Evolutionary conservation across 2,329 filamentous ascomycete species (phyloP).

Genomic region (Colletotrichum godetiae): DNA sequence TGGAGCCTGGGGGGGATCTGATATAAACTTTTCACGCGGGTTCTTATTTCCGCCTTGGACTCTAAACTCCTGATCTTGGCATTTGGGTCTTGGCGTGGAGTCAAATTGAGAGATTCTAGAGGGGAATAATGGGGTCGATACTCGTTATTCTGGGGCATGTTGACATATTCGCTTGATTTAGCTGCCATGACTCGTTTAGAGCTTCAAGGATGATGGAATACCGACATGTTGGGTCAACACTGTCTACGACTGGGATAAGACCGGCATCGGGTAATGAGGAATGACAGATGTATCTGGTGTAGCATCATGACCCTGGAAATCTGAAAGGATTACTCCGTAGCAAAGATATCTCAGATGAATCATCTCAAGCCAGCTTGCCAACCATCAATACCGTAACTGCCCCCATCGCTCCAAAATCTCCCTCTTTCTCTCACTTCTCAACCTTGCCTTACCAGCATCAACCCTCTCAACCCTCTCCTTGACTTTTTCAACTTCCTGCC

Average conservation of each 20-base stretch:
- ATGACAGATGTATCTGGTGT: not conserved
- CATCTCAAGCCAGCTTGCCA: not conserved
- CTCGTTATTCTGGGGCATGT: not conserved
- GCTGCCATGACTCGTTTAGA: not conserved
- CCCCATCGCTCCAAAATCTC: slow-evolving; percentile 60
- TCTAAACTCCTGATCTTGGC: too few relatives aligned
- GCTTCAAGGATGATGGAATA: not conserved
- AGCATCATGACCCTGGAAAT: too few relatives aligned
- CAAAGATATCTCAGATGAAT: too few relatives aligned
- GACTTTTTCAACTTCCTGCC: slow-evolving; percentile 56
- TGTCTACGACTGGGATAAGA: not conserved
- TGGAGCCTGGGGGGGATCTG: too few relatives aligned
- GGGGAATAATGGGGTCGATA: too few relatives aligned
- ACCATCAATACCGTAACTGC: not conserved
- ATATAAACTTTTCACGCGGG: not conserved
- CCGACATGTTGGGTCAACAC: not conserved
- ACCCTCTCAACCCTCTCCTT: slow-evolving; percentile 51
- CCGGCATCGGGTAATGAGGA: not conserved
- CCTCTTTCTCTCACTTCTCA: slow-evolving; percentile 59
- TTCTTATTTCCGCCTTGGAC: too few relatives aligned
- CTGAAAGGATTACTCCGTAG: too few relatives aligned
- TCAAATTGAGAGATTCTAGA: too few relatives aligned
- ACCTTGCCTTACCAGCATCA: slow-evolving; percentile 49
- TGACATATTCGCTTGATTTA: not conserved
- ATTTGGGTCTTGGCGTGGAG: too few relatives aligned